Conservation (phyloP, 768 basidiomycete species). For the Mycena maculata region DNA sequence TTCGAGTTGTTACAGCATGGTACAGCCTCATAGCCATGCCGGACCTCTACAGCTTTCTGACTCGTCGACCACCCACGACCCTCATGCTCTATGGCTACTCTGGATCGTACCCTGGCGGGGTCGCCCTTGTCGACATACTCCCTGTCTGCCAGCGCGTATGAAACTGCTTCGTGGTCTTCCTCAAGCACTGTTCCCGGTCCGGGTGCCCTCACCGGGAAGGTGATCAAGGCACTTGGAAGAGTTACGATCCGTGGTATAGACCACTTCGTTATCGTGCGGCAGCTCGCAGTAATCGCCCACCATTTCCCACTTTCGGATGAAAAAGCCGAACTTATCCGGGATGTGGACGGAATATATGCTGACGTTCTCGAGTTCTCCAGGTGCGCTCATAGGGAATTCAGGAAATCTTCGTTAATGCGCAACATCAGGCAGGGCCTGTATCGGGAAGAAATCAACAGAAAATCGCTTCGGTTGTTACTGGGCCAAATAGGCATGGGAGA, state of each 20-base stretch:
- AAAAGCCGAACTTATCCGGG: conserved; percentile 29
- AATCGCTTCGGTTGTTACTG: conserved; percentile 19
- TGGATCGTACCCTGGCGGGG: conserved; percentile 8
- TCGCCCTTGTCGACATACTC: background rate
- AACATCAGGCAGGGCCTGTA: conserved; percentile 24
- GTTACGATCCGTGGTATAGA: conserved; percentile 63
- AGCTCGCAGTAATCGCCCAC: conserved; percentile 31
- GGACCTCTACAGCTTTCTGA: no score
- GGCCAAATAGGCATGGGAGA: conserved; percentile 32
- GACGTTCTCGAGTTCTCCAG: conserved; percentile 42
- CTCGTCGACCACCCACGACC: no score
- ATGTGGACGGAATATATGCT: conserved; percentile 34
- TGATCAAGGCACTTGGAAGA: conserved; percentile 64
- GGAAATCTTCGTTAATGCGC: background rate
- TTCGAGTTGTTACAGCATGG: no score
- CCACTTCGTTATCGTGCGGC: conserved; percentile 38
- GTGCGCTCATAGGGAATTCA: conserved; percentile 2
- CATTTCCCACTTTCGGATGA: conserved; percentile 40
- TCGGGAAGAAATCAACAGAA: conserved; percentile 23
- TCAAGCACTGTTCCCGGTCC: conserved; percentile 42
- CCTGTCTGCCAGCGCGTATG: conserved; percentile 11
- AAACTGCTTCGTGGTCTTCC: conserved; percentile 34
- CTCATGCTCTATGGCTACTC: conserved; percentile 15
- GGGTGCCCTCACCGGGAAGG: conserved; percentile 56
- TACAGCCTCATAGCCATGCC: no score